Conservation (phyloP, 2,329 filamentous ascomycete genomes). For the Pseudomassariella vexata region DNA sequence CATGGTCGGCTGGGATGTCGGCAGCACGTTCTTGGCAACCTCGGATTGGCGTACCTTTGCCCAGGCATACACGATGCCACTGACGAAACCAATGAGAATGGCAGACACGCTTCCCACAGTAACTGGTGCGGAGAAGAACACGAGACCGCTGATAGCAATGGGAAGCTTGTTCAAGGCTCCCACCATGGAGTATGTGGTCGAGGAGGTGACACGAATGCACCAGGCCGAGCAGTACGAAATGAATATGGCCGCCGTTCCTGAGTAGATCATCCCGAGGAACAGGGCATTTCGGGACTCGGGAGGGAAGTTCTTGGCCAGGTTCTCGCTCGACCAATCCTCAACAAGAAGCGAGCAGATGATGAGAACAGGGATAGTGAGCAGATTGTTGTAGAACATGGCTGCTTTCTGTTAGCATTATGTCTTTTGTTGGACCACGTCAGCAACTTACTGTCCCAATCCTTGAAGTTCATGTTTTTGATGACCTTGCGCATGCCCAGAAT, state of each 20-base stretch:
- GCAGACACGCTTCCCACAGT: constrained; percentile 89
- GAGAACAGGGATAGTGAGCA: constrained; percentile 90
- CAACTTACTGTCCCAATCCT: constrained; percentile 94
- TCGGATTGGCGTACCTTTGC: constrained; percentile 77
- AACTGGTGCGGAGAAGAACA: constrained; percentile 94
- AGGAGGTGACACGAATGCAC: constrained; percentile 96
- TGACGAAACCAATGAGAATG: constrained; percentile 86
- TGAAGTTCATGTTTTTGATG: constrained; percentile 99
- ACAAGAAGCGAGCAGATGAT: constrained; percentile 72
- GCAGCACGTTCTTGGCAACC: constrained; percentile 58
- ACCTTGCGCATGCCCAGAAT: constrained; percentile 93
- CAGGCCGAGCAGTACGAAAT: constrained; percentile 99
- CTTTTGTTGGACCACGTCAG: constrained; percentile 1
- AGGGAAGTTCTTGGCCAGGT: constrained; percentile 86
- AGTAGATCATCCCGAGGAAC: constrained; percentile 86
- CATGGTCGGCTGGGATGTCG: constrained; percentile 65
- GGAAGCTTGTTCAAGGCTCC: constrained; percentile 97
- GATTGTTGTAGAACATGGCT: constrained; percentile 99
- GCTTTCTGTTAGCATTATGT: constrained; percentile 23
- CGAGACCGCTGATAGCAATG: constrained; percentile 81
- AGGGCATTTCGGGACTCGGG: constrained; percentile 71
- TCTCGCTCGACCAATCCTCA: constrained; percentile 88
- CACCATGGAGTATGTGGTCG: constrained; percentile 98
- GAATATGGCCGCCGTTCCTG: constrained; percentile 87
- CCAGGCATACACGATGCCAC: constrained; percentile 83